Percentiles rank a stretch among this genome's conserved stretches.
Evolutionary conservation across 2,329 filamentous ascomycete genomes (phyloP).

Genomic region (Exophiala sp.): DNA sequence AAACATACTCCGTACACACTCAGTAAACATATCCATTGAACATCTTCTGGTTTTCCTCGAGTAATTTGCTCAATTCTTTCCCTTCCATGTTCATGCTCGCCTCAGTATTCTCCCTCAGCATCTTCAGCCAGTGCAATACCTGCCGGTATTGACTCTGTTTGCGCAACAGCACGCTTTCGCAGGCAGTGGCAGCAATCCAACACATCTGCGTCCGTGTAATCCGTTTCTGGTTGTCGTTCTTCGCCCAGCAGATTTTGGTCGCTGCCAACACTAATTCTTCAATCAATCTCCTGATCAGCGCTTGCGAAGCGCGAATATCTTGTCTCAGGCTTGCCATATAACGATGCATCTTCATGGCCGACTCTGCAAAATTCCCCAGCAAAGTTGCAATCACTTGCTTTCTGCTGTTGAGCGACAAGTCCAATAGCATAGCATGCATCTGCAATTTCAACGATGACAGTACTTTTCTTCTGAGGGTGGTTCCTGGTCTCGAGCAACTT

Average conservation of each 20-base stretch:
- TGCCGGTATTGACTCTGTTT: constrained; percentile 67
- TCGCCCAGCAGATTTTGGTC: constrained; percentile 49
- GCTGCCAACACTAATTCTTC: constrained; percentile 63
- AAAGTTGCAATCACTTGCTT: constrained; percentile 70
- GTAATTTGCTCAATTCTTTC: constrained; percentile 7
- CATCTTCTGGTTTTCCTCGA: constrained; percentile 11
- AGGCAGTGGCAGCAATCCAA: constrained; percentile 68
- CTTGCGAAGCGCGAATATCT: constrained; percentile 53
- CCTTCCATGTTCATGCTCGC: constrained; percentile 18
- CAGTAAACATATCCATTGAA: constrained; percentile 28
- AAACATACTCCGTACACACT: not conserved
- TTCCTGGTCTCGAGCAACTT: constrained; percentile 66
- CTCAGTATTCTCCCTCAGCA: constrained; percentile 32
- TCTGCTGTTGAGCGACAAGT: constrained; percentile 71
- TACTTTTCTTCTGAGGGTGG: constrained; percentile 75
- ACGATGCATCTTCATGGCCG: constrained; percentile 68
- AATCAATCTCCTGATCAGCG: constrained; percentile 64
- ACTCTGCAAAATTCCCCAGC: constrained; percentile 69
- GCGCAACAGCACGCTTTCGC: constrained; percentile 61
- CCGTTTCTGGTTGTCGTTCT: constrained; percentile 51
- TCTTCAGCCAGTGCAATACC: constrained; percentile 66
- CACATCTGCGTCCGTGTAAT: constrained; percentile 59
- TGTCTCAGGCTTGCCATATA: constrained; percentile 59
- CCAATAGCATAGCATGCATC: constrained; percentile 78
- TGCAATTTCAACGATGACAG: constrained; percentile 76